These are phyloP conservation scores for Claviceps maximensis DNA, from an alignment of 2,329 filamentous ascomycete species.

Conservation along the genomic window DNA sequence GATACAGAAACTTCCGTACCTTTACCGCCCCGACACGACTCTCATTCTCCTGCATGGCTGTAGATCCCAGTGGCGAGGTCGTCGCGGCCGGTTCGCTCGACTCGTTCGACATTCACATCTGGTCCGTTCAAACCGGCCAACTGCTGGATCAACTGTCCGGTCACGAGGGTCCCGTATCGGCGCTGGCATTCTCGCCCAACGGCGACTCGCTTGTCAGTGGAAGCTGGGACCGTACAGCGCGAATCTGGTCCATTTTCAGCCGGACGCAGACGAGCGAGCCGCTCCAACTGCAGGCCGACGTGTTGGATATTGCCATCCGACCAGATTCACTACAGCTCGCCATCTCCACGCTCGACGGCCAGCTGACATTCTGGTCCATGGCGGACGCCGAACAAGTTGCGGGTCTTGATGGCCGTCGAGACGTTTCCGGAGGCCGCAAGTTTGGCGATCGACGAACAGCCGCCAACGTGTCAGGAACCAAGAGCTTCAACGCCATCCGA, in stretches of 20 bases:
- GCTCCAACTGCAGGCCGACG: constrained; percentile 80
- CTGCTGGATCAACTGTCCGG: constrained; percentile 81
- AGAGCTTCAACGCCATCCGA: constrained; percentile 74
- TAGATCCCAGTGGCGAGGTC: constrained; percentile 95
- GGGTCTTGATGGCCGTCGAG: constrained; percentile 77
- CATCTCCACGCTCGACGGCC: constrained; percentile 83
- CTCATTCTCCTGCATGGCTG: constrained; percentile 85
- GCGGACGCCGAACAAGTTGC: constrained; percentile 76
- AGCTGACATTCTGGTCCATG: constrained; percentile 89
- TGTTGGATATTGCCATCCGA: constrained; percentile 73
- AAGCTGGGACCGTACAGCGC: constrained; percentile 91
- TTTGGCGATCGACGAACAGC: constrained; percentile 79
- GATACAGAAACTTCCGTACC: constrained; percentile 93
- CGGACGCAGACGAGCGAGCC: constrained; percentile 92
- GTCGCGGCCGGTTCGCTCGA: constrained; percentile 91
- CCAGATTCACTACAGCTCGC: constrained; percentile 87
- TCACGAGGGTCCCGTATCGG: constrained; percentile 86
- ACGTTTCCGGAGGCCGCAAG: constrained; percentile 86
- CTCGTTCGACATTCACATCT: constrained; percentile 94
- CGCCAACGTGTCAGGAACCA: constrained; percentile 80
- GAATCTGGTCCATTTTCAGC: constrained; percentile 91
- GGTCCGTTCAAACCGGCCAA: constrained; percentile 96
- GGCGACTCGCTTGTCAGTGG: constrained; percentile 76
- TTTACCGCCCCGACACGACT: constrained; percentile 88
- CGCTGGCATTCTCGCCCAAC: constrained; percentile 77